Evolutionary conservation across 345 rosid genomes (phyloP).

Genomic region (Eucalyptus albens): DNA sequence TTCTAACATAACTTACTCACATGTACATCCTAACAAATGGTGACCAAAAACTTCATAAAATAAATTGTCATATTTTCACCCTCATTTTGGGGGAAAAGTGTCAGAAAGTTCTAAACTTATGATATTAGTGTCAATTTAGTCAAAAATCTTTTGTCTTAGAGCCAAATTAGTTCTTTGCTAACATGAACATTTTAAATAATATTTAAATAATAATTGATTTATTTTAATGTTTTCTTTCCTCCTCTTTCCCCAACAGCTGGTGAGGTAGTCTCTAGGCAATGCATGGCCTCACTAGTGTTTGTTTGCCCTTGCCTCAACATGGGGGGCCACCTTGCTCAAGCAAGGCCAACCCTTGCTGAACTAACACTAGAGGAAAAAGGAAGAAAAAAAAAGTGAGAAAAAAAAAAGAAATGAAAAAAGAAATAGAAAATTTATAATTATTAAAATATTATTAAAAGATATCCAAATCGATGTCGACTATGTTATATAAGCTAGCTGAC

Average conservation of each 20-base stretch:
- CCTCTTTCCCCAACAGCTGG: neutral
- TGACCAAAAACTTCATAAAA: neutral
- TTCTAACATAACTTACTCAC: too few species aligned
- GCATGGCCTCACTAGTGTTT: too few species aligned
- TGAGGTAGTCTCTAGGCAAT: neutral
- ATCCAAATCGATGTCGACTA: rapidly evolving
- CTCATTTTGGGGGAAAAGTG: neutral
- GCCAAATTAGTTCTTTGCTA: neutral
- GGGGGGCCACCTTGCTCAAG: too few species aligned
- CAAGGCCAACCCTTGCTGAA: neutral
- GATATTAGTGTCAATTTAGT: too few species aligned
- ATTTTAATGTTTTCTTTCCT: neutral
- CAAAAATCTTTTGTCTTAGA: neutral
- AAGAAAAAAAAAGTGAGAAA: neutral
- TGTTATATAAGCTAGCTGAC: rapidly evolving
- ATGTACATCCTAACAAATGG: neutral
- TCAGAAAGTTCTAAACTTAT: too few species aligned
- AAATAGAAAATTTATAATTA: too few species aligned
- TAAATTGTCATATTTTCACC: neutral
- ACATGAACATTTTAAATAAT: too few species aligned
- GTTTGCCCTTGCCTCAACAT: too few species aligned
- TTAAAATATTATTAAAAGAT: too few species aligned
- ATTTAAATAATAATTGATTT: too few species aligned
- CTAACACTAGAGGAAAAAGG: rapidly evolving
- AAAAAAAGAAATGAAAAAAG: rapidly evolving